Conservation (phyloP, 768 basidiomycete species). For the Pilatotrama ljubarskyi region DNA sequence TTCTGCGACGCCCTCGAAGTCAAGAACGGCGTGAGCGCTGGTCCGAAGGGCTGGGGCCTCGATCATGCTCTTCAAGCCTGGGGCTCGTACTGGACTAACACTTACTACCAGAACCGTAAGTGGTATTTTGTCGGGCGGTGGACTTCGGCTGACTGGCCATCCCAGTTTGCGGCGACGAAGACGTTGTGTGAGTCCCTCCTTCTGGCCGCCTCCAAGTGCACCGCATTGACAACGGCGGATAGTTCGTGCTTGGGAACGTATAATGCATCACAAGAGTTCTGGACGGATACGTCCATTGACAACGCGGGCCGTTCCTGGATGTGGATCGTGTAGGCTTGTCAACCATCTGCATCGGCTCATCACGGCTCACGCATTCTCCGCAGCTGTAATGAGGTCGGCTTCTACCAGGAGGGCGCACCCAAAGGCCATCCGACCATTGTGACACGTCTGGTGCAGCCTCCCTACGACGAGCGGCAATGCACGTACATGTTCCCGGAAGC, state of each 20-base stretch:
- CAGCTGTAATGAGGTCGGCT: slow-evolving; percentile 74
- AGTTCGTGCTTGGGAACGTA: slow-evolving; percentile 46
- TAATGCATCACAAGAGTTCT: slow-evolving; percentile 40
- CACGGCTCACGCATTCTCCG: background rate
- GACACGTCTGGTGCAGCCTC: slow-evolving; percentile 52
- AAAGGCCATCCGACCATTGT: slow-evolving; percentile 46
- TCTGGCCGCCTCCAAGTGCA: background rate
- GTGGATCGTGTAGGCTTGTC: slow-evolving; percentile 57
- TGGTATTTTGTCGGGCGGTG: slow-evolving; percentile 4
- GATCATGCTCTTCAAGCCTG: slow-evolving; percentile 60
- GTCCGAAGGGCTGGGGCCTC: slow-evolving; percentile 59
- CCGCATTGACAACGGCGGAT: background rate
- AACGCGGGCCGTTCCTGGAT: slow-evolving; percentile 63
- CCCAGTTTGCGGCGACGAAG: slow-evolving; percentile 52
- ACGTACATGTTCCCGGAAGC: slow-evolving; percentile 63
- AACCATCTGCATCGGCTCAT: background rate
- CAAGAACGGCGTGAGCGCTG: slow-evolving; percentile 53
- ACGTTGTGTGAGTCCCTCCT: slow-evolving; percentile 46
- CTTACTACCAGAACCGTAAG: slow-evolving; percentile 47
- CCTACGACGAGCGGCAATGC: slow-evolving; percentile 71
- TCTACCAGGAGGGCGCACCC: slow-evolving; percentile 41
- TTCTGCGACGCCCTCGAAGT: slow-evolving; percentile 74
- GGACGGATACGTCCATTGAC: slow-evolving; percentile 56
- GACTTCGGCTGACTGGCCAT: background rate
- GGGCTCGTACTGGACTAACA: slow-evolving; percentile 56